Conservation (phyloP, 352 stramenopile genomes). For the Achlya hypogyna region DNA sequence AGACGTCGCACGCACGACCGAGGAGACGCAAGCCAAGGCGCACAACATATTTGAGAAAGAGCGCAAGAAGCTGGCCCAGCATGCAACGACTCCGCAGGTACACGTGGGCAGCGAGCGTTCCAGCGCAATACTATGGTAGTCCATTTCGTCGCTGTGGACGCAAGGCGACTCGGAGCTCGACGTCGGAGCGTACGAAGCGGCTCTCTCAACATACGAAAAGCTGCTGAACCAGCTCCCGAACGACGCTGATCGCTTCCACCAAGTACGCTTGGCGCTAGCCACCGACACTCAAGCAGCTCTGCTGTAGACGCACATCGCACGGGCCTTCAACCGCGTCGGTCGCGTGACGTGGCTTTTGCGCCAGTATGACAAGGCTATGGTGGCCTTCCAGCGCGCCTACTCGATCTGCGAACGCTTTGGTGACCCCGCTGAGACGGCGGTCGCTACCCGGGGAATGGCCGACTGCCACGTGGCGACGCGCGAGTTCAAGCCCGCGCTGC, state of each 20-base stretch:
- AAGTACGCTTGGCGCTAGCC: slow-evolving; percentile 28
- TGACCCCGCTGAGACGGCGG: slow-evolving; percentile 20
- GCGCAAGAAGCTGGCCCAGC: neutral
- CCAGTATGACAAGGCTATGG: slow-evolving; percentile 42
- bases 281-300: slow-evolving; percentile 25
- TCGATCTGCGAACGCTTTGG: slow-evolving; percentile 39
- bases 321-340: slow-evolving; percentile 32
- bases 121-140: neutral
- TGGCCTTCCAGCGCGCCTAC: neutral
- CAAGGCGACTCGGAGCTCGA: slow-evolving; percentile 55
- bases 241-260: slow-evolving; percentile 27
- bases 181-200: slow-evolving; percentile 38
- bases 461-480: slow-evolving; percentile 6
- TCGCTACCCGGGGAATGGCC: neutral
- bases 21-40: neutral
- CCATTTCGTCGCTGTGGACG: slow-evolving; percentile 12
- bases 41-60: slow-evolving; percentile 9
- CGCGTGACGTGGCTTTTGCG: slow-evolving; percentile 42
- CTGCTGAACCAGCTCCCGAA: slow-evolving; percentile 27
- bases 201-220: slow-evolving; percentile 33
- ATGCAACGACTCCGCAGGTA: neutral
- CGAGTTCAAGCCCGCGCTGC: neutral
- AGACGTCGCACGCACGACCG: neutral
- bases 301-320: slow-evolving; percentile 27
- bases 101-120: neutral